These are phyloP conservation scores for Globisporangium barbulae DNA, from an alignment of 352 stramenopile species.

Conservation along the genomic window DNA sequence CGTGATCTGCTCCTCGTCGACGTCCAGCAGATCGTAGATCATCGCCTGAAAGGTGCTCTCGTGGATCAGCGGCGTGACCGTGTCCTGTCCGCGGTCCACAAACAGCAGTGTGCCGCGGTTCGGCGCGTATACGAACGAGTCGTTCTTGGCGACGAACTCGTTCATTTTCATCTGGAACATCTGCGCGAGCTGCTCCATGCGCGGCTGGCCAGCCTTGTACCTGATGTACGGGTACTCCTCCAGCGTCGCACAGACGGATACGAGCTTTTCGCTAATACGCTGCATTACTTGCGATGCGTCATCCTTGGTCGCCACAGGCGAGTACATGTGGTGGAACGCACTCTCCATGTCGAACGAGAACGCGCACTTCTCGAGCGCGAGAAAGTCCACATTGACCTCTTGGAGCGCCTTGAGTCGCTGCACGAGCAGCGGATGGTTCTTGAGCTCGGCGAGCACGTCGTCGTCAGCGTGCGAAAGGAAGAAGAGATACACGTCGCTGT, in stretches of 20 bases:
- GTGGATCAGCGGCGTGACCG: conserved; percentile 95
- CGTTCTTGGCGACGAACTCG: conserved; percentile 91
- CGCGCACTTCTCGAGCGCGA: conserved; percentile 91
- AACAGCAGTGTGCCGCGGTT: conserved; percentile 93
- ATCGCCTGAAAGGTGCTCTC: conserved; percentile 98
- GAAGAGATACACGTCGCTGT: conserved; percentile 92
- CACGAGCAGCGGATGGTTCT: conserved; percentile 78
- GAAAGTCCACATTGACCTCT: conserved; percentile 97
- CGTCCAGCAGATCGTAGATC: conserved; percentile 93
- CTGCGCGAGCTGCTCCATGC: conserved; percentile 88
- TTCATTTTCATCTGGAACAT: conserved; percentile 96
- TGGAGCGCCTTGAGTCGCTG: conserved; percentile 82
- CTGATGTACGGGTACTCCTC: conserved; percentile 97
- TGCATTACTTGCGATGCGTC: conserved; percentile 40
- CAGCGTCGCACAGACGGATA: conserved; percentile 95
- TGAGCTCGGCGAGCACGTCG: conserved; percentile 80
- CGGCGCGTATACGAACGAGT: conserved; percentile 86
- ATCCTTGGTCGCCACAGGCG: conserved; percentile 41
- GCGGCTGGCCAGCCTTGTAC: conserved; percentile 77
- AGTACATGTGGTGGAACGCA: conserved; percentile 80
- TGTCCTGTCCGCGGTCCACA: conserved; percentile 93
- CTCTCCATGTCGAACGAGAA: conserved; percentile 94
- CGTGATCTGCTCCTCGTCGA: conserved; percentile 94
- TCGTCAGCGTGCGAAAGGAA: conserved; percentile 89
- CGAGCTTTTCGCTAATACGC: conserved; percentile 89